These are phyloP conservation scores for Alisma plantagoaquatica DNA, from an alignment of 106 monocot genomes.

Conservation along the genomic window DNA sequence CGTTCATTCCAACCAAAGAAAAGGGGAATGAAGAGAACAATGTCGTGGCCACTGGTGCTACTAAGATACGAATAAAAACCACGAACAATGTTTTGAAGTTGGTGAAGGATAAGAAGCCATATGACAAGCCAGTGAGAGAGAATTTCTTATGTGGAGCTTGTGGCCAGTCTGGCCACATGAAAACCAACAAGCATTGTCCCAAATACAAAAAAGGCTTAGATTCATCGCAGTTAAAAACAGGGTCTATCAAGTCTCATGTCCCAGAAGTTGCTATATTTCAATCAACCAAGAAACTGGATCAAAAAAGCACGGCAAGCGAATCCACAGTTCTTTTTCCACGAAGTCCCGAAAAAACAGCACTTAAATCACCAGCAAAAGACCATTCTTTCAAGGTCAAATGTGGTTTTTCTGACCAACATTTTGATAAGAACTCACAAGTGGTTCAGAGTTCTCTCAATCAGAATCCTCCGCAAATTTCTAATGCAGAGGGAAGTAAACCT, in stretches of 20 bases:
- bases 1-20: no score
- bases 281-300: slow-evolving; percentile 40
- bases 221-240: slow-evolving; percentile 34
- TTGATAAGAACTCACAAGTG: slow-evolving; percentile 32
- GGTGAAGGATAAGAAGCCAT: slow-evolving; percentile 71
- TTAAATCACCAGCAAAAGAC: slow-evolving; percentile 28
- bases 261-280: slow-evolving; percentile 33
- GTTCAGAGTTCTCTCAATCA: slow-evolving; percentile 29
- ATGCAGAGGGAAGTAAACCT: slow-evolving; percentile 30
- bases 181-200: slow-evolving; percentile 96
- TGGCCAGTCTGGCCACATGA: slow-evolving; percentile 94
- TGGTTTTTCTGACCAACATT: slow-evolving; percentile 38
- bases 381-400: slow-evolving; percentile 75
- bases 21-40: no score
- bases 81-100: no score
- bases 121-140: slow-evolving; percentile 64
- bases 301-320: slow-evolving; percentile 19
- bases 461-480: background rate
- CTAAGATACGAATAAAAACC: no score
- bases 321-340: slow-evolving; percentile 22
- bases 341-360: slow-evolving; percentile 26
- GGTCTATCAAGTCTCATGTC: slow-evolving; percentile 22
- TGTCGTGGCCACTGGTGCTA: no score
- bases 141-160: slow-evolving; percentile 90
- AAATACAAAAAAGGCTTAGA: slow-evolving; percentile 80